Conservation (phyloP, 345 rosid genomes). For the Acer campestre region DNA sequence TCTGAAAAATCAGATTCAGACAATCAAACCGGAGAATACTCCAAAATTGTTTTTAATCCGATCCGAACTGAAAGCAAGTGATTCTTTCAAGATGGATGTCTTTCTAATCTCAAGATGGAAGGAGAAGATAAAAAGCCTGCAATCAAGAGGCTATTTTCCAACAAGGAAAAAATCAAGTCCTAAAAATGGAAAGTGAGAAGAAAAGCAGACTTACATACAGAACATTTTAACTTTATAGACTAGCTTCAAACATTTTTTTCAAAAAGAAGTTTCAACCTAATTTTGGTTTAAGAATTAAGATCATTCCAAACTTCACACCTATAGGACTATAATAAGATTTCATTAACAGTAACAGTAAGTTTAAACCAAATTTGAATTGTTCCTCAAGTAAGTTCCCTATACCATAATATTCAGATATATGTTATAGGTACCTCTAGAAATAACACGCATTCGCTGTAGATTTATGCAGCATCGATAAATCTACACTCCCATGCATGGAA, state of each 20-base stretch:
- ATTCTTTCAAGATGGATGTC: not conserved
- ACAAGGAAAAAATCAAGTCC: not conserved
- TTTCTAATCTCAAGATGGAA: not conserved
- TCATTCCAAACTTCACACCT: not conserved
- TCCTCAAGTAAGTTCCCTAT: conserved; percentile 4
- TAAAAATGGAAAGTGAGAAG: not conserved
- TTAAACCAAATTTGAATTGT: not conserved
- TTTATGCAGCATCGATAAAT: not conserved
- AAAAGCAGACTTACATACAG: not conserved
- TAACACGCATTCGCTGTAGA: not conserved
- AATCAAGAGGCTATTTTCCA: not conserved
- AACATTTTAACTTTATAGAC: not conserved
- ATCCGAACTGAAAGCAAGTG: not conserved
- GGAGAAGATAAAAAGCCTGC: not conserved
- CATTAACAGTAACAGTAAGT: not conserved
- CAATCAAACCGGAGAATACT: too few species aligned
- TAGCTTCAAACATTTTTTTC: not conserved
- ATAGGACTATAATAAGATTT: not conserved
- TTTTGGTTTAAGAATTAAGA: not conserved
- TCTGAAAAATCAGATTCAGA: too few species aligned
- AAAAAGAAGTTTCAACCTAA: not conserved
- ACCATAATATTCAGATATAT: not conserved
- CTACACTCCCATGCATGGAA: not conserved
- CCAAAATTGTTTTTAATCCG: too few species aligned
- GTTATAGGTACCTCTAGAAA: not conserved